phyloP scores from a whole-genome alignment of 805 yeast species.

The Lachancea thermotolerans region DNA sequence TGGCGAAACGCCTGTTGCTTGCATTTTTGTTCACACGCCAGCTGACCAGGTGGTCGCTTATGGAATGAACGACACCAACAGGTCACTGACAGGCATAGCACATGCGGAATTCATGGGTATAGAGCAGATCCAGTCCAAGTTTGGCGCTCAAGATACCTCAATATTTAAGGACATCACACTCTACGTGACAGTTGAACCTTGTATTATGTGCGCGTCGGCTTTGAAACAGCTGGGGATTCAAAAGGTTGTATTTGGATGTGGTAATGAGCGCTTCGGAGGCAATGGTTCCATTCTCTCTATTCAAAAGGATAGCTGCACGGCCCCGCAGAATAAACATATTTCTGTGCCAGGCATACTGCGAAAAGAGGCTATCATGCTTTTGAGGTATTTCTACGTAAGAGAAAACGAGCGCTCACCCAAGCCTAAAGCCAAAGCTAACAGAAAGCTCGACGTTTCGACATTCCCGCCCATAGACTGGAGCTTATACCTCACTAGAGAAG shows the following conservation, averaged over 20 bases:
- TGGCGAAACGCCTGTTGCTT: slow-evolving; percentile 84
- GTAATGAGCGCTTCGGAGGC: slow-evolving; percentile 94
- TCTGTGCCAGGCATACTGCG: slow-evolving; percentile 74
- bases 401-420: slow-evolving; percentile 83
- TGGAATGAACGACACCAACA: slow-evolving; percentile 84
- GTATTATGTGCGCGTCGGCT: slow-evolving; percentile 96
- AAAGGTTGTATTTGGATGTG: slow-evolving; percentile 82
- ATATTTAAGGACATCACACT: slow-evolving; percentile 54
- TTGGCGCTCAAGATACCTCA: slow-evolving; percentile 16
- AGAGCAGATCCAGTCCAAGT: slow-evolving; percentile 38
- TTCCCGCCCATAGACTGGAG: slow-evolving; percentile 58
- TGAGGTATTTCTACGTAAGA: slow-evolving; percentile 76
- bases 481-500: slow-evolving; percentile 43
- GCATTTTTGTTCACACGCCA: slow-evolving; percentile 50
- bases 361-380: slow-evolving; percentile 73
- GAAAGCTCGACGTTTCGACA: slow-evolving; percentile 47
- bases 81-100: slow-evolving; percentile 75
- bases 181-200: slow-evolving; percentile 96
- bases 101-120: slow-evolving; percentile 92
- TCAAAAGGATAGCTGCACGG: slow-evolving; percentile 38
- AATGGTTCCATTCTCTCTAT: slow-evolving; percentile 78
- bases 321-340: slow-evolving; percentile 32
- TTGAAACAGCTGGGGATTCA: slow-evolving; percentile 71
- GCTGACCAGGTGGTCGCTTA: slow-evolving; percentile 50
- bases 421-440: slow-evolving; percentile 67